Conservation (phyloP, 352 stramenopile species). For the Pythium folliculosum region DNA sequence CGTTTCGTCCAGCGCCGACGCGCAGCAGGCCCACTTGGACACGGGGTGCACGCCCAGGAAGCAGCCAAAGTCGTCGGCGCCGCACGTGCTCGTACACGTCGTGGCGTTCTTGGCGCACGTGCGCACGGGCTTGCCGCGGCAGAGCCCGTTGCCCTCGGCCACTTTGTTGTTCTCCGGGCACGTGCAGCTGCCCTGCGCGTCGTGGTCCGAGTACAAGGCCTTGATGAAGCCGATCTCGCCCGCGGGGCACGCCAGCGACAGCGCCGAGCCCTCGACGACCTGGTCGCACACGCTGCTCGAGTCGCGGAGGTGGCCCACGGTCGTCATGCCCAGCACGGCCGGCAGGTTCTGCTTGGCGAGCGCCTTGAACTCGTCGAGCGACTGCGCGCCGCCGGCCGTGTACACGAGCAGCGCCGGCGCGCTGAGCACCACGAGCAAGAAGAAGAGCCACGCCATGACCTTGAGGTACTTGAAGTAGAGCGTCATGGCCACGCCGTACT, state of each 20-base stretch:
- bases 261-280: slow-evolving; percentile 40
- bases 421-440: slow-evolving; percentile 72
- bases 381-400: slow-evolving; percentile 61
- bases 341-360: slow-evolving; percentile 70
- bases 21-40: slow-evolving; percentile 65
- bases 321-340: slow-evolving; percentile 74
- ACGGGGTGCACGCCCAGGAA: slow-evolving; percentile 70
- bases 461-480: slow-evolving; percentile 91
- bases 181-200: slow-evolving; percentile 57
- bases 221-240: slow-evolving; percentile 81
- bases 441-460: slow-evolving; percentile 82
- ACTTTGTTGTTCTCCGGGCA: slow-evolving; percentile 75
- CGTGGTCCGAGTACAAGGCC: slow-evolving; percentile 70
- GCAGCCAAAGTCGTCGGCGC: slow-evolving; percentile 47
- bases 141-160: slow-evolving; percentile 51
- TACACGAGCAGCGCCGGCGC: slow-evolving; percentile 61
- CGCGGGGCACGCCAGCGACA: slow-evolving; percentile 65
- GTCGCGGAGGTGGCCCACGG: slow-evolving; percentile 74
- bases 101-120: slow-evolving; percentile 19
- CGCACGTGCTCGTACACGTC: slow-evolving; percentile 44
- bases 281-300: slow-evolving; percentile 73
- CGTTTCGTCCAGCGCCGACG: slow-evolving; percentile 34
- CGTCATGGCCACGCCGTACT: slow-evolving; percentile 73
- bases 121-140: slow-evolving; percentile 37
- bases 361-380: slow-evolving; percentile 55